phyloP scores from a whole-genome alignment of 352 stramenopile genomes.

The Globisporangium rhizosaccharum region DNA sequence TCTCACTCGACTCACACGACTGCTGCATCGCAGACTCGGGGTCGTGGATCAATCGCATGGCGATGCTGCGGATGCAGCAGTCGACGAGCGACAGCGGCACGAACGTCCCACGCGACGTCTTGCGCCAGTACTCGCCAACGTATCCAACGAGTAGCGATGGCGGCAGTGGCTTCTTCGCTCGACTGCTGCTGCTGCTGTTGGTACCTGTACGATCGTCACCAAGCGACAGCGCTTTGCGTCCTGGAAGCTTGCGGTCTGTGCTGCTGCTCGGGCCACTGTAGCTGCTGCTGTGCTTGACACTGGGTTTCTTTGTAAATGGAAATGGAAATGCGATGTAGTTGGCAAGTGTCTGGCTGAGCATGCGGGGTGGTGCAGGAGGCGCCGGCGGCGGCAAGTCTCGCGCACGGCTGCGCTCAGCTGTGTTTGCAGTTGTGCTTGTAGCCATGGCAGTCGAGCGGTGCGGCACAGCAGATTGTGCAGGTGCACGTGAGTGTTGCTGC shows the following conservation, averaged over 20 bases:
- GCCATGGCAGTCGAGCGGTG: constrained; percentile 15
- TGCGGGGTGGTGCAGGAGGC: constrained; percentile 12
- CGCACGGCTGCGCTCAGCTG: not conserved
- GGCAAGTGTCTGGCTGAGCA: constrained; percentile 49
- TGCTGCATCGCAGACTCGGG: constrained; percentile 13
- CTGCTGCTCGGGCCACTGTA: constrained; percentile 2
- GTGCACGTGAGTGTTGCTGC: not conserved
- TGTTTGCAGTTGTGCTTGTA: constrained; percentile 20
- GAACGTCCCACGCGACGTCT: constrained; percentile 30
- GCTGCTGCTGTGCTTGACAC: constrained; percentile 6
- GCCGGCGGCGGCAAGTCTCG: constrained; percentile 1
- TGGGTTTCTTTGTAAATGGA: constrained; percentile 49
- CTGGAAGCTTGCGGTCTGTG: not conserved
- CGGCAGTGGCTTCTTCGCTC: constrained; percentile 6
- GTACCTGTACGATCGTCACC: not conserved
- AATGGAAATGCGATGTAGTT: constrained; percentile 81
- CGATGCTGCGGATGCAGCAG: constrained; percentile 45
- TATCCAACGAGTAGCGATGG: constrained; percentile 15
- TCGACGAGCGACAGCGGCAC: constrained; percentile 53
- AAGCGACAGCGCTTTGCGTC: not conserved
- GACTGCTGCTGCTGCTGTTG: constrained; percentile 1
- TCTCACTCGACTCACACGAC: not conserved
- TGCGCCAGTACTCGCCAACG: constrained; percentile 49
- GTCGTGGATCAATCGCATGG: constrained; percentile 35
- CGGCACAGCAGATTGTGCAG: not conserved